These are phyloP conservation scores for Thelephora terrestris DNA, from an alignment of 1,284 basidiomycete genomes.

Conservation along the genomic window DNA sequence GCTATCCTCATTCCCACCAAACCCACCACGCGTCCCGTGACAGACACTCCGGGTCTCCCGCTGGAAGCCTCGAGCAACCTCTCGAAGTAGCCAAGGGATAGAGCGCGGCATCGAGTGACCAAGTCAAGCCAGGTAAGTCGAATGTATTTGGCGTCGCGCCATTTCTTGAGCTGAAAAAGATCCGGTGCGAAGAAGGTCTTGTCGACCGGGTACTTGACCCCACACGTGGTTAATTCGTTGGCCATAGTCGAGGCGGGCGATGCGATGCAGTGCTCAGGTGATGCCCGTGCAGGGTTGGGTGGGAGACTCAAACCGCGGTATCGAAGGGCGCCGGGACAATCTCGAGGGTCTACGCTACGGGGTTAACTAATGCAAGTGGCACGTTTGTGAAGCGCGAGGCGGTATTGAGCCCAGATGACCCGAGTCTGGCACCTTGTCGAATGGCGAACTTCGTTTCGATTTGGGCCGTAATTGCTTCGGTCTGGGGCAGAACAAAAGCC, in stretches of 20 bases:
- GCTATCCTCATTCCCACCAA: slow-evolving; percentile 27
- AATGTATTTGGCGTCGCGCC: slow-evolving; percentile 26
- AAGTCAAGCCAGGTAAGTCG: slow-evolving; percentile 55
- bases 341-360: slow-evolving; percentile 38
- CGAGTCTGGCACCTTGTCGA: slow-evolving; percentile 26
- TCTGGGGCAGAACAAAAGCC: slow-evolving; percentile 1
- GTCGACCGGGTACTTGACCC: background rate
- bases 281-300: background rate
- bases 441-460: slow-evolving; percentile 21
- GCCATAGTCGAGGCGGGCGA: background rate
- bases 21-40: slow-evolving; percentile 38
- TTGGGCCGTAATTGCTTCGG: slow-evolving; percentile 6
- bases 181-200: background rate
- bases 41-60: slow-evolving; percentile 37
- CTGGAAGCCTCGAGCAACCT: slow-evolving; percentile 34
- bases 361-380: slow-evolving; percentile 45
- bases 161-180: background rate
- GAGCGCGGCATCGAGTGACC: slow-evolving; percentile 41
- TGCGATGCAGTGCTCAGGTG: too few species aligned
- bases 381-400: slow-evolving; percentile 36
- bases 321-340: slow-evolving; percentile 65
- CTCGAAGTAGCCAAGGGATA: slow-evolving; percentile 43
- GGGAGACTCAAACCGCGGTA: slow-evolving; percentile 39
- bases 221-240: background rate
- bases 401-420: slow-evolving; percentile 18